Percentiles rank a stretch among this genome's conserved stretches.
phyloP scores from a whole-genome alignment of 192 early-diverging fungal genomes.

The Spizellomyces sp. region DNA sequence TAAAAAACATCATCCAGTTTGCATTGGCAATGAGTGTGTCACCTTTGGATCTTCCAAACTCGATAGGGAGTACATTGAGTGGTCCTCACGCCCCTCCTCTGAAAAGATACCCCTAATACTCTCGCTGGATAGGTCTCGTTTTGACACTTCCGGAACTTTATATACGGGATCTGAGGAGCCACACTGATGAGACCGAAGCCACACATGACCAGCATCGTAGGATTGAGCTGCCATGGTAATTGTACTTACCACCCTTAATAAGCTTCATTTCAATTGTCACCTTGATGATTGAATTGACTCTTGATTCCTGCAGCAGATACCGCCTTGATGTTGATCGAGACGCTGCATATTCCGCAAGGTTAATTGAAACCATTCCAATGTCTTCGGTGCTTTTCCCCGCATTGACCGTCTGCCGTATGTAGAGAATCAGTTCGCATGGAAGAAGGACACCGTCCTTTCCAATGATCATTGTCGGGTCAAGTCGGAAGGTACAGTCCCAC shows the following conservation, averaged over 20 bases:
- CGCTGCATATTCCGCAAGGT: conserved; percentile 77
- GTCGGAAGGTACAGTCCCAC: conserved; percentile 61
- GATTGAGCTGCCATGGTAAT: background rate
- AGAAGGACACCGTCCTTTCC: conserved; percentile 73
- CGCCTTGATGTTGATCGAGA: conserved; percentile 57
- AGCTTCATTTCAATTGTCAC: conserved; percentile 37
- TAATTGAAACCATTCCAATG: conserved; percentile 70
- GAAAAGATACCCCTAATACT: conserved; percentile 28
- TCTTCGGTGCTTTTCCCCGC: conserved; percentile 59
- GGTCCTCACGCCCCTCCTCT: background rate
- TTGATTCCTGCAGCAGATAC: conserved; percentile 41
- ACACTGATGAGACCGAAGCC: background rate
- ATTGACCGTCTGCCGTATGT: conserved; percentile 71
- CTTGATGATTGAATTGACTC: conserved; percentile 36
- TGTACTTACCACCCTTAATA: conserved; percentile 32
- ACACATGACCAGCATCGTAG: background rate
- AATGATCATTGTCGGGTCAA: conserved; percentile 64
- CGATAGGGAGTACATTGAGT: background rate
- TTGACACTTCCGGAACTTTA: conserved; percentile 21
- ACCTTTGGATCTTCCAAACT: too few species aligned
- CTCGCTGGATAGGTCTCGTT: conserved; percentile 31
- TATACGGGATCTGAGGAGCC: conserved; percentile 9
- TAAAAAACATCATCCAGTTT: too few species aligned
- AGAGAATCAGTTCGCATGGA: conserved; percentile 73
- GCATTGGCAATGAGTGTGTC: too few species aligned